Percentiles rank a stretch among this genome's conserved stretches.
Evolutionary conservation across 2,329 filamentous ascomycete genomes (phyloP).

Genomic region (Byssochlamys sp.): DNA sequence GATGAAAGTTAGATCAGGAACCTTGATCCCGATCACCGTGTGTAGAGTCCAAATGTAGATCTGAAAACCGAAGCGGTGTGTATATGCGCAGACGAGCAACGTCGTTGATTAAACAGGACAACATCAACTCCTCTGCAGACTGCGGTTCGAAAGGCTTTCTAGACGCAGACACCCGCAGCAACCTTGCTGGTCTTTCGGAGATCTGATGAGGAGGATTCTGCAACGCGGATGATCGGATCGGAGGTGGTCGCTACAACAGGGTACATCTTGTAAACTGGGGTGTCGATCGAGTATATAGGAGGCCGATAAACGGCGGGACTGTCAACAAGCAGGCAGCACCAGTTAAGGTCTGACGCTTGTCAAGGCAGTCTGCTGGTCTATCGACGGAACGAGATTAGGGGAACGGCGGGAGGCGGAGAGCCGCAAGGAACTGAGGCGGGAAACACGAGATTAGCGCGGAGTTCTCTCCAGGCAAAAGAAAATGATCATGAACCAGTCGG

Average conservation of each 20-base stretch:
- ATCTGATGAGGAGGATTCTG: conserved; percentile 22
- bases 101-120: conserved; percentile 2
- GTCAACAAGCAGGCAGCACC: conserved; percentile 24
- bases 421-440: not conserved
- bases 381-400: not conserved
- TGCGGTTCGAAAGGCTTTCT: conserved; percentile 10
- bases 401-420: not conserved
- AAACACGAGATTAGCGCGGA: not conserved
- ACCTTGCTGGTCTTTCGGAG: conserved; percentile 18
- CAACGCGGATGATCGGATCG: conserved; percentile 30
- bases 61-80: conserved; percentile 9
- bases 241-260: conserved; percentile 21
- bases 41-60: conserved; percentile 15
- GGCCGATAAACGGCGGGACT: conserved; percentile 21
- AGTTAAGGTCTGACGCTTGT: conserved; percentile 8
- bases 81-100: conserved; percentile 5
- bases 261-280: conserved; percentile 30
- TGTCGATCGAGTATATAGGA: conserved; percentile 13
- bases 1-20: conserved; percentile 2
- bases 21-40: conserved; percentile 15
- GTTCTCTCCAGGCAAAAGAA: not conserved
- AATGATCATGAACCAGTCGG: not conserved
- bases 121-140: conserved; percentile 7
- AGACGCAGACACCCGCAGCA: conserved; percentile 19
- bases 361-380: conserved; percentile 8